These are phyloP conservation scores for Diplocarpon rosae DNA, from an alignment of 2,329 filamentous ascomycete genomes.

Conservation along the genomic window DNA sequence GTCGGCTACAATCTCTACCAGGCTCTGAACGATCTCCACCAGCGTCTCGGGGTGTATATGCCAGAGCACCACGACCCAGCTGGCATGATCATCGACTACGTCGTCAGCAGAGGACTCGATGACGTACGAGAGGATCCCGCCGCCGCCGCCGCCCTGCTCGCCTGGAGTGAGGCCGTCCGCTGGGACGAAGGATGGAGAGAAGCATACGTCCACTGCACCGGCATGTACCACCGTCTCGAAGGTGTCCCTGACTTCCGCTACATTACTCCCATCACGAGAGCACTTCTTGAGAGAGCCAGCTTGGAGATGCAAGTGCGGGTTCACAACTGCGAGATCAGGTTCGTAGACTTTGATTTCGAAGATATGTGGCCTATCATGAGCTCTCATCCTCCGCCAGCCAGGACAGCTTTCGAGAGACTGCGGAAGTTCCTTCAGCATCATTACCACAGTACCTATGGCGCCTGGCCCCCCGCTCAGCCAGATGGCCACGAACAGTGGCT, in stretches of 20 bases:
- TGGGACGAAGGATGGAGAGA: conserved; percentile 61
- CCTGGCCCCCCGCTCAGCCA: conserved; percentile 45
- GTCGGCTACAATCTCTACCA: conserved; percentile 54
- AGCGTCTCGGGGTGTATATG: conserved; percentile 48
- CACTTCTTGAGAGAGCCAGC: conserved; percentile 49
- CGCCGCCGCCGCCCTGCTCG: conserved; percentile 48
- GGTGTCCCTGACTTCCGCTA: conserved; percentile 43
- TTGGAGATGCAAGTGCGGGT: conserved; percentile 52
- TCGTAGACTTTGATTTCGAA: conserved; percentile 47
- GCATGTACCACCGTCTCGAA: conserved; percentile 47
- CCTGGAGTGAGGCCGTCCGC: conserved; percentile 51
- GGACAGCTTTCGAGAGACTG: conserved; percentile 45
- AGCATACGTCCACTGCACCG: conserved; percentile 54
- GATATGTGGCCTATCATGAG: conserved; percentile 46
- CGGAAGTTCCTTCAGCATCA: conserved; percentile 48
- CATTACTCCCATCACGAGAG: conserved; percentile 49
- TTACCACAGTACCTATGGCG: conserved; percentile 44
- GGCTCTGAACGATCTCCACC: conserved; percentile 42
- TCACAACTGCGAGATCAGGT: conserved; percentile 48
- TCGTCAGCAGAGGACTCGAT: conserved; percentile 48
- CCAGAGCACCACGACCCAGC: conserved; percentile 45
- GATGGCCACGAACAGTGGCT: conserved; percentile 46
- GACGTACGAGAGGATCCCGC: conserved; percentile 52
- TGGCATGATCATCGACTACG: conserved; percentile 48
- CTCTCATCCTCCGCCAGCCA: conserved; percentile 26